A percentile compares a stretch with the other conserved stretches of the same genome.
These are phyloP conservation scores for Diddensiella santjacobensis DNA, from an alignment of 805 yeast species.

Conservation along the genomic window DNA sequence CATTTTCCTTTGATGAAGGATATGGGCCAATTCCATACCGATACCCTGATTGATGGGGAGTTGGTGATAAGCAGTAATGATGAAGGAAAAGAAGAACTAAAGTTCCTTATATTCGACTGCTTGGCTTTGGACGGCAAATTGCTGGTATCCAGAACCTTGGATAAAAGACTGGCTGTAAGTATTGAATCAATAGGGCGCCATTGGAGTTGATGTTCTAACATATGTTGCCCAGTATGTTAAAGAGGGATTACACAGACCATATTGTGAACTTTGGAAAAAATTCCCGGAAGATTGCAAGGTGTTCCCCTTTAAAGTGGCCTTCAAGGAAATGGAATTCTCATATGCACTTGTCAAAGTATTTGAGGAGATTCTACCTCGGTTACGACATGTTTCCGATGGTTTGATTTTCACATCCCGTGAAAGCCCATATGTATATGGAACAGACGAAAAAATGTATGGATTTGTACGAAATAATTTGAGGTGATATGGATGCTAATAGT, in stretches of 20 bases:
- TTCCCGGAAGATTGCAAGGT: slow-evolving; percentile 70
- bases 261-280: slow-evolving; percentile 58
- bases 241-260: slow-evolving; percentile 77
- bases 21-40: slow-evolving; percentile 66
- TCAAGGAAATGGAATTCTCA: slow-evolving; percentile 84
- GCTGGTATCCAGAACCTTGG: slow-evolving; percentile 65
- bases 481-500: background rate
- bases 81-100: slow-evolving; percentile 54
- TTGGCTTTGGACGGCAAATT: slow-evolving; percentile 74
- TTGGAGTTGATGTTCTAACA: background rate
- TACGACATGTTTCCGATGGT: slow-evolving; percentile 92
- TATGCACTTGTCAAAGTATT: slow-evolving; percentile 75
- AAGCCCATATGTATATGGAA: slow-evolving; percentile 82
- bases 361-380: slow-evolving; percentile 55
- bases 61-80: slow-evolving; percentile 49
- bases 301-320: slow-evolving; percentile 81
- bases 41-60: slow-evolving; percentile 92
- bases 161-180: slow-evolving; percentile 65
- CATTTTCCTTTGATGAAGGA: slow-evolving; percentile 67
- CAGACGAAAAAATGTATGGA: slow-evolving; percentile 64
- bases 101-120: slow-evolving; percentile 89
- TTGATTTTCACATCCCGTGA: slow-evolving; percentile 88
- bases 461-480: background rate
- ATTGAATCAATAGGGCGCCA: background rate
- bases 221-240: slow-evolving; percentile 50